phyloP scores from a whole-genome alignment of 257 asterid genomes.

The Hygrophila difformis region DNA sequence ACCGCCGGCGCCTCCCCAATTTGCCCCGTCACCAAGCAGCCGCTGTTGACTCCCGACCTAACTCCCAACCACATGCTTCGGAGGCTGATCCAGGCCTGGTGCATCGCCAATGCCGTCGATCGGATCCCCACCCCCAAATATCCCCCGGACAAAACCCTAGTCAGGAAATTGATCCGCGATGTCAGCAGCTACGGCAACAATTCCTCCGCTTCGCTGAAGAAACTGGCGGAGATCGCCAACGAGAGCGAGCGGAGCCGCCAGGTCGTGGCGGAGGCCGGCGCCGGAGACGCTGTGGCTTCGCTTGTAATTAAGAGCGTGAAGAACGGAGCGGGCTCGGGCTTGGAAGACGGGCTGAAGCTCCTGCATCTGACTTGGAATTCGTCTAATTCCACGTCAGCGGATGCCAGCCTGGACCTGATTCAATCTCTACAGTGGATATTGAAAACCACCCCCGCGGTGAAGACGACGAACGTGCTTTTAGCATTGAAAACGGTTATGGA shows the following conservation, averaged over 20 bases:
- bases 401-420: slow-evolving; percentile 29
- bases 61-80: slow-evolving; percentile 93
- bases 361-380: slow-evolving; percentile 44
- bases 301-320: slow-evolving; percentile 29
- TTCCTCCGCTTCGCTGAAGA: slow-evolving; percentile 36
- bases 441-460: slow-evolving; percentile 3
- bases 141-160: slow-evolving; percentile 30
- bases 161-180: slow-evolving; percentile 45
- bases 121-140: slow-evolving; percentile 73
- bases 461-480: slow-evolving; percentile 21
- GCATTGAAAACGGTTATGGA: slow-evolving; percentile 28
- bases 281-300: slow-evolving; percentile 30
- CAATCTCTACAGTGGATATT: slow-evolving; percentile 43
- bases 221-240: slow-evolving; percentile 32
- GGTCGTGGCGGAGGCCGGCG: slow-evolving; percentile 58
- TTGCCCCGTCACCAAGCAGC: slow-evolving; percentile 77
- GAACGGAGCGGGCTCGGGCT: slow-evolving; percentile 25
- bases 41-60: slow-evolving; percentile 39
- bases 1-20: slow-evolving; percentile 16
- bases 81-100: slow-evolving; percentile 76
- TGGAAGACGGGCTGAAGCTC: slow-evolving; percentile 42
- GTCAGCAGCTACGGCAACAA: slow-evolving; percentile 7
- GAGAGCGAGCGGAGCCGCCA: slow-evolving; percentile 45
- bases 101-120: slow-evolving; percentile 56
- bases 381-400: slow-evolving; percentile 36